Base-by-base conservation (phyloP, 2,329 filamentous ascomycete species). In the Xylaria sp. region DNA sequence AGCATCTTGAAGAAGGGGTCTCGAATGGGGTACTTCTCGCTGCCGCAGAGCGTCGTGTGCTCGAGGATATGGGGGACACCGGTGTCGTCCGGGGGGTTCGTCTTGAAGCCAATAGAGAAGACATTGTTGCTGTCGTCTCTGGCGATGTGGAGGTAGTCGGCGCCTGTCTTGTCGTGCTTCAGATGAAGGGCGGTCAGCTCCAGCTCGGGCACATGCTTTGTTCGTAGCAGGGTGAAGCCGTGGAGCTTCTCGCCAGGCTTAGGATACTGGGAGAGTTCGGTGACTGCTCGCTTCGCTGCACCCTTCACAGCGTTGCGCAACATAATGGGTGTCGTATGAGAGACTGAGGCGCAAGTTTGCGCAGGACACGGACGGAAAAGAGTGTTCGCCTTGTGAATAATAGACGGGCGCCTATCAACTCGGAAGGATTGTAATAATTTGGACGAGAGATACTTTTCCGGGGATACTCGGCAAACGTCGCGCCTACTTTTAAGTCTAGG, bases 1-100 rank as follows among this genome's bases (percentile, higher is more conserved):
- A 99, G 88, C 96, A 99, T 99, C 87, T 98, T 99, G 86, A 99
- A 99, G 85, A 99, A 99, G 0, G 96, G 96, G 77, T 99, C 96
- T 70, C 96, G 93, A 67, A 99, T 95, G n/a, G 96, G 96, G 79
- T 94, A 97, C 90, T 97, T 97, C 79, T 97, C 86, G 78, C 95
- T 98, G 26, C 96, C 96, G 78, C 96, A 99, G 51, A 99, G 84
- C 1, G 96, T 98, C 23, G 96, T 97, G 82, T 99, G 96, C 83
- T 99, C 96, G 65, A 99, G 86, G 74, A 99, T 98, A 82, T 99
- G 96, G 20, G 96, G 96, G 51, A 99, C 90, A 59, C 96, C 96
- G 0, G 96, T 98, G 77, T 96, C 94, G 81, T 99, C 94, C 9
- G 94, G 94, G 20, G 96, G 96, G 79, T 98, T 98, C 28, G 96